These are phyloP conservation scores for Trematosphaeria pertusa DNA, from an alignment of 2,329 filamentous ascomycete genomes.

Conservation along the genomic window DNA sequence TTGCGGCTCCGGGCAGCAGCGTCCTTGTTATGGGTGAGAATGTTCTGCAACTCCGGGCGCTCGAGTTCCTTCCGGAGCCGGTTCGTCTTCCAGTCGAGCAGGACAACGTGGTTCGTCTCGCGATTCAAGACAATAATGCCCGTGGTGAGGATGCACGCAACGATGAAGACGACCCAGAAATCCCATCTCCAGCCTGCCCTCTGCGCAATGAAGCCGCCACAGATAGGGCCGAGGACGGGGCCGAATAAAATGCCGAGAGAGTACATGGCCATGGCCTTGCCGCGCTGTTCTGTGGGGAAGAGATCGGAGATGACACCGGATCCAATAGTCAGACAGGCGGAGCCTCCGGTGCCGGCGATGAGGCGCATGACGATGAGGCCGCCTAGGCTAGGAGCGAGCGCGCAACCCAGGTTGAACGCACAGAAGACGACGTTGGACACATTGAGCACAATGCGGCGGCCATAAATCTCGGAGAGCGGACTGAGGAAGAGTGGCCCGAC, in stretches of 20 bases:
- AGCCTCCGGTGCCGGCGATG: constrained; percentile 38
- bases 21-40: constrained; percentile 42
- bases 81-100: constrained; percentile 65
- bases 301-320: constrained; percentile 45
- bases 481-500: constrained; percentile 41
- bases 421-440: constrained; percentile 58
- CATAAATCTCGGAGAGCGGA: constrained; percentile 46
- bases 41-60: constrained; percentile 56
- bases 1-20: constrained; percentile 17
- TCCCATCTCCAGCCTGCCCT: constrained; percentile 45
- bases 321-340: constrained; percentile 44
- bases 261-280: constrained; percentile 41
- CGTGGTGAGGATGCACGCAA: constrained; percentile 26
- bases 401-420: constrained; percentile 56
- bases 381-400: constrained; percentile 41
- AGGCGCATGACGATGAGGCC: constrained; percentile 46
- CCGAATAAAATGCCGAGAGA: constrained; percentile 41
- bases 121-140: constrained; percentile 48
- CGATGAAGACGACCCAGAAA: constrained; percentile 45
- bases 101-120: constrained; percentile 57
- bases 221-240: constrained; percentile 27
- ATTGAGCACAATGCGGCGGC: constrained; percentile 40
- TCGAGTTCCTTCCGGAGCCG: constrained; percentile 53
- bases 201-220: constrained; percentile 45
- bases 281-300: constrained; percentile 40